These are phyloP conservation scores for Westerdykella aurantiaca DNA, from an alignment of 2,329 filamentous ascomycete species.

Conservation along the genomic window DNA sequence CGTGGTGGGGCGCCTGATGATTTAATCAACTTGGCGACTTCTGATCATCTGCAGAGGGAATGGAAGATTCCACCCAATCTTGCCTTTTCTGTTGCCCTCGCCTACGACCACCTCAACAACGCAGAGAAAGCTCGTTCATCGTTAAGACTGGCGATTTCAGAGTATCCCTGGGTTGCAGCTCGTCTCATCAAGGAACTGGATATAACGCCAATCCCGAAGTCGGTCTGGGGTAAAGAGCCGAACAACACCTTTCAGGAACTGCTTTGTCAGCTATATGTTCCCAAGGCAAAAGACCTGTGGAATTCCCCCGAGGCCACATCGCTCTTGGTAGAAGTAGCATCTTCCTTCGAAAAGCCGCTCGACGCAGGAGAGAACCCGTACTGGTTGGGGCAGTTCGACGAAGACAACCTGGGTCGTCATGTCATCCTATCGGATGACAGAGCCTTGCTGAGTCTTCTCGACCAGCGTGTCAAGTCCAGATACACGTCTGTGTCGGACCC, in stretches of 20 bases:
- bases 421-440: constrained; percentile 72
- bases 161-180: constrained; percentile 78
- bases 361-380: constrained; percentile 24
- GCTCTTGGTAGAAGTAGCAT: constrained; percentile 65
- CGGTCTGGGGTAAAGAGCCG: constrained; percentile 74
- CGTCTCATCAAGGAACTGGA: constrained; percentile 74
- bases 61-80: constrained; percentile 62
- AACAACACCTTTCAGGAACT: constrained; percentile 61
- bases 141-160: constrained; percentile 62
- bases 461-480: constrained; percentile 53
- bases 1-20: constrained; percentile 70
- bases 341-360: constrained; percentile 37
- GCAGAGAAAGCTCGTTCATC: constrained; percentile 58
- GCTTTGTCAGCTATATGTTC: constrained; percentile 68
- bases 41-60: constrained; percentile 42
- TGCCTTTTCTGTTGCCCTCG: constrained; percentile 69
- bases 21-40: constrained; percentile 64
- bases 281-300: constrained; percentile 77
- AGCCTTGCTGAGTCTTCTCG: constrained; percentile 63
- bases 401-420: constrained; percentile 61
- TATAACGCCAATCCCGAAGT: constrained; percentile 66
- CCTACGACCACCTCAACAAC: constrained; percentile 66
- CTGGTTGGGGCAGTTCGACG: constrained; percentile 26
- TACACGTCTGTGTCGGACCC: constrained; percentile 69
- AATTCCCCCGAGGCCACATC: constrained; percentile 66